These are phyloP conservation scores for Trifolium subterraneum DNA, from an alignment of 306 rosid genomes.

Conservation along the genomic window DNA sequence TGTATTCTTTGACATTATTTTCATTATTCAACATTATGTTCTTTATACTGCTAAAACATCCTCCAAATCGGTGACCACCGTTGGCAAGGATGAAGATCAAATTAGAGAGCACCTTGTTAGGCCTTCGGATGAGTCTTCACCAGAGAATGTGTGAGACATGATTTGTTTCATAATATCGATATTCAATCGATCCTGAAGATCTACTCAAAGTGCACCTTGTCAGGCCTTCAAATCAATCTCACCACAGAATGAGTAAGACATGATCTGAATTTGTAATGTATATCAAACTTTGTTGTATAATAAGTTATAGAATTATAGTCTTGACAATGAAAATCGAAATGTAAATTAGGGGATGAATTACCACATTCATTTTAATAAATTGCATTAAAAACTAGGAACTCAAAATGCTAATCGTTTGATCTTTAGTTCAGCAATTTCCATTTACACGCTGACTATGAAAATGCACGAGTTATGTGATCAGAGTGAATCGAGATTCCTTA, in stretches of 20 bases:
- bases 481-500: no score
- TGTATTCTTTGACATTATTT: constrained; percentile 70
- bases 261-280: constrained; percentile 18
- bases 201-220: constrained; percentile 39
- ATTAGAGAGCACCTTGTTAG: constrained; percentile 45
- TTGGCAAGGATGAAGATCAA: constrained; percentile 36
- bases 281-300: constrained; percentile 20
- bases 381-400: no score
- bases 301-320: constrained; percentile 22
- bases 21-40: constrained; percentile 55
- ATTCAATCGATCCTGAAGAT: constrained; percentile 26
- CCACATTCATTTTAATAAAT: no score
- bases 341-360: no score
- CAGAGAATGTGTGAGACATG: constrained; percentile 45
- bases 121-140: constrained; percentile 41
- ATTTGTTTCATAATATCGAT: constrained; percentile 23
- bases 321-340: no score
- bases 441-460: no score
- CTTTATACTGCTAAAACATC: constrained; percentile 38
- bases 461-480: no score
- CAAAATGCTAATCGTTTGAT: no score
- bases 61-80: constrained; percentile 23
- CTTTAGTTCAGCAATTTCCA: no score
- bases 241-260: constrained; percentile 42
- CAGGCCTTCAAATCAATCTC: constrained; percentile 35